Conservation (phyloP, 2,329 filamentous ascomycete species). For the Zymoseptoria crescenta region DNA sequence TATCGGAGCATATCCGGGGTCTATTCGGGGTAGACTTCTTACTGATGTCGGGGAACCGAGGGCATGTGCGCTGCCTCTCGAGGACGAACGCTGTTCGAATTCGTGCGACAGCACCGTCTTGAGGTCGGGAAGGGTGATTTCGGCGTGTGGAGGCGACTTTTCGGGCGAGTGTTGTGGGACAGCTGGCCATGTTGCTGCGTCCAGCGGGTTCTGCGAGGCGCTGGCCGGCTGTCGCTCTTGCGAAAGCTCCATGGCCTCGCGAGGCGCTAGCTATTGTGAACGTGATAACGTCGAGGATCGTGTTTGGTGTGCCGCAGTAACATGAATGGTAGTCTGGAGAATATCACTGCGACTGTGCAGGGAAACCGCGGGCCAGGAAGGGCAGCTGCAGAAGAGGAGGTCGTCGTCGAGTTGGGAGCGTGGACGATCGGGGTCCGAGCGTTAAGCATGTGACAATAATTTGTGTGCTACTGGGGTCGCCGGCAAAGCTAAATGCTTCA, state of each 20-base stretch:
- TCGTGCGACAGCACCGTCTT: slow-evolving; percentile 37
- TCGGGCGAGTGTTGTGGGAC: slow-evolving; percentile 11
- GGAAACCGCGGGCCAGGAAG: no score
- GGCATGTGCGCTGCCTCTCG: slow-evolving; percentile 15
- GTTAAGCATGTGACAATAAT: neutral
- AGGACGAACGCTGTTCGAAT: slow-evolving; percentile 27
- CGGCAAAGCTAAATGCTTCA: neutral
- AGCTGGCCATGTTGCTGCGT: slow-evolving; percentile 7
- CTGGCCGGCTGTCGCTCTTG: slow-evolving; percentile 33
- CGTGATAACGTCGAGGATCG: slow-evolving; percentile 13
- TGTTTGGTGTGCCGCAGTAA: slow-evolving; percentile 3
- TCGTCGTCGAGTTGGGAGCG: neutral
- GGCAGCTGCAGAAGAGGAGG: neutral
- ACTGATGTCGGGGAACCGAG: slow-evolving; percentile 19
- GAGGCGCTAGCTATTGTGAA: slow-evolving; percentile 14
- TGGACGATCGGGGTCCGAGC: neutral
- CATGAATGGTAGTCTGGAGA: slow-evolving; percentile 5
- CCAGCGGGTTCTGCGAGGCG: neutral
- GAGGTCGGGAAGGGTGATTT: slow-evolving; percentile 38
- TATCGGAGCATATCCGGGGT: slow-evolving; percentile 29
- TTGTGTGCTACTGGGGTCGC: neutral
- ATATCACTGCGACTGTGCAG: neutral
- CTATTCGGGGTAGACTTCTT: slow-evolving; percentile 29
- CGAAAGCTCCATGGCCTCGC: slow-evolving; percentile 24
- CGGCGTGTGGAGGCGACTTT: slow-evolving; percentile 17